Conservation (phyloP, 1,139 yeast genomes). For the Nakaseomyces uthaithaninus region DNA sequence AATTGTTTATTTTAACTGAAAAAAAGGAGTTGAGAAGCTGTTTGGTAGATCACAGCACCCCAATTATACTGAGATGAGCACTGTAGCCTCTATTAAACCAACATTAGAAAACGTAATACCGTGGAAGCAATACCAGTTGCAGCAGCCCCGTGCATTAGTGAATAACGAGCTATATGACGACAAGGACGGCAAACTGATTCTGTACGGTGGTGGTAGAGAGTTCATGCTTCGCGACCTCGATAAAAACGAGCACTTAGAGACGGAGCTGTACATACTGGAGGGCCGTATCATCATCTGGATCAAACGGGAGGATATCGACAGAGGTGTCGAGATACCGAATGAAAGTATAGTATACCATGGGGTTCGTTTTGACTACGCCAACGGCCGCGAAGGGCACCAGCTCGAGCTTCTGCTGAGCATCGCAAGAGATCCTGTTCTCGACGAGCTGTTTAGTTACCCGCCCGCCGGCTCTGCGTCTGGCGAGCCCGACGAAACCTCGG, state of each 20-base stretch:
- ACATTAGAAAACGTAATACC: constrained; percentile 34
- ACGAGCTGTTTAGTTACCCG: constrained; percentile 19
- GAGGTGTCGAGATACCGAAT: constrained; percentile 35
- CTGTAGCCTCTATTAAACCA: constrained; percentile 27
- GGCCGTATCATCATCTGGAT: constrained; percentile 35
- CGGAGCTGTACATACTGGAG: constrained; percentile 34
- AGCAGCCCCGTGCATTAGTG: constrained; percentile 24
- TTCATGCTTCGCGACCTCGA: constrained; percentile 22
- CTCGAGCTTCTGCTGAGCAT: constrained; percentile 25
- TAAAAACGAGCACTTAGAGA: constrained; percentile 9
- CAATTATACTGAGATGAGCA: constrained; percentile 10
- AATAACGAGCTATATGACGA: constrained; percentile 11
- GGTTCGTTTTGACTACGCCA: constrained; percentile 12
- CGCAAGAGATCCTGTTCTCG: constrained; percentile 23
- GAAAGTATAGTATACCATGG: constrained; percentile 32
- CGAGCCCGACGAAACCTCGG: constrained; percentile 1
- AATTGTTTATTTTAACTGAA: too few species aligned
- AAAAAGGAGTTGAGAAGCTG: too few species aligned
- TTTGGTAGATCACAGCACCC: too few species aligned
- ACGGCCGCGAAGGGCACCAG: constrained; percentile 23
- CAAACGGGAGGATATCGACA: constrained; percentile 19
- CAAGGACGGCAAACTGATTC: constrained; percentile 28
- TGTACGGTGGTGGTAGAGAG: constrained; percentile 38
- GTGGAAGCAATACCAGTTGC: constrained; percentile 25
- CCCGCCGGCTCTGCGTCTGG: neutral